Percentiles rank a stretch among this genome's conserved stretches.
Evolutionary conservation across 768 basidiomycete species (phyloP).

Genomic region (Mrakia hoshinonis): DNA sequence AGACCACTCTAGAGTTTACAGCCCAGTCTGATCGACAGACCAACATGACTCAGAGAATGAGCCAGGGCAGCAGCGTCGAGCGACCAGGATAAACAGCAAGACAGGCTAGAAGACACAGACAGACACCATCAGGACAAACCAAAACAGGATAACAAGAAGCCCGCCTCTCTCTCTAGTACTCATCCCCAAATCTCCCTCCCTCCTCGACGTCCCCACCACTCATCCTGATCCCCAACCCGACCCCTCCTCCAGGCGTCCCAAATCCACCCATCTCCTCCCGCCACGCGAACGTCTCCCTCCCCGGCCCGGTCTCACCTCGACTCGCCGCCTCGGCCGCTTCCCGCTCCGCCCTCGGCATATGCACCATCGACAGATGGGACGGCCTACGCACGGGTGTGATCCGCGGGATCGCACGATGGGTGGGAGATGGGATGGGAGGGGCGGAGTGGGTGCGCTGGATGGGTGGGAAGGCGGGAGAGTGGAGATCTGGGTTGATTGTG

Average conservation of each 20-base stretch:
- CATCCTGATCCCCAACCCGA: constrained; percentile 10
- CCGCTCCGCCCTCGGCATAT: too few relatives aligned
- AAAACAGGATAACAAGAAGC: too few relatives aligned
- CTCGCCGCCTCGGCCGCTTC: too few relatives aligned
- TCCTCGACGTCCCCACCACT: background rate
- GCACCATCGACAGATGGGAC: too few relatives aligned
- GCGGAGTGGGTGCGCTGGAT: constrained; percentile 3
- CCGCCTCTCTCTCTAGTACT: background rate
- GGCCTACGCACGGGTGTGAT: background rate
- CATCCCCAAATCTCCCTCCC: background rate
- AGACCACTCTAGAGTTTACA: too few relatives aligned
- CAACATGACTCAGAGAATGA: too few relatives aligned
- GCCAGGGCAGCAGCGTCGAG: too few relatives aligned
- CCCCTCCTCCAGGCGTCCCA: background rate
- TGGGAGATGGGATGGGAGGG: background rate
- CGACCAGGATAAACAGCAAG: too few relatives aligned
- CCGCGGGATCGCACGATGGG: background rate
- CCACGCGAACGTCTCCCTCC: background rate
- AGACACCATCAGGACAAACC: too few relatives aligned
- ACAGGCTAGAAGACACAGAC: too few relatives aligned
- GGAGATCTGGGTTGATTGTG: background rate
- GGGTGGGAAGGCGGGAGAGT: background rate
- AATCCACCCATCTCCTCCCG: constrained; percentile 5
- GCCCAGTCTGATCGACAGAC: too few relatives aligned
- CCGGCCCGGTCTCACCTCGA: background rate